Base-by-base conservation (phyloP, 148 eudicot species). In the Chenopodium formosanum region DNA sequence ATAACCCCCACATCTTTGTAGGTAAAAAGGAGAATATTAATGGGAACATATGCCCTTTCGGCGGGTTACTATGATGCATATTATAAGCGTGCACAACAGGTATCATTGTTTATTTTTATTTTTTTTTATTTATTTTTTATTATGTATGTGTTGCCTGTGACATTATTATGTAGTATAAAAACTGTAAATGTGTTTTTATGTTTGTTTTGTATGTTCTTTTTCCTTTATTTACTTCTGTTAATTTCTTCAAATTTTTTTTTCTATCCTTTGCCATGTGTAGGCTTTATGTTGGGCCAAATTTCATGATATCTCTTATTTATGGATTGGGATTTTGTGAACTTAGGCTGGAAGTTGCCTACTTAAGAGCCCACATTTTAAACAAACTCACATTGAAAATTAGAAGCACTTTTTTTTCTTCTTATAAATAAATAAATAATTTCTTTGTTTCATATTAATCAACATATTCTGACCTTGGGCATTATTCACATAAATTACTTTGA, bases 51-150 rank as follows among this genome's bases (percentile, higher is more conserved):
- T 89, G 99, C 98, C 73, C 94, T 97, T 70, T 97, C 99, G 0
- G 98, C 99, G 75, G 99, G 99, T 77, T 97, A 97, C 83, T 97
- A 97, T 85, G 98, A 97, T 90, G 99, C 98, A 76, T 97, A 90
- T 87, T 97, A 97, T 90, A 97, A 97, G 86, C 95, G 98, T 48
- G 99, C 99, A 31, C 99, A 97, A 83, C 99, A 97, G 99, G 99
- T 94, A 85, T 60, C 13, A 9, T 8, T 47, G 48, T 32, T 12
- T 50, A 13, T 10, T 4, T 47, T 12, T 34, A 0, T 34, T 2
- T 34, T 34, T 3, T 0, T 34, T 34, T 34, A 34, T 34, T 34
- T 34, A 4, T 34, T 13, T 48, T 34, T 70, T 68, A 53, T 29
- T 16, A 60, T 73, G 16, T 25, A 12, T 9, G 8, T 66, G 9